Evolutionary conservation across 202 grass and related monocot species (phyloP).

Genomic region (Saccharum hybrid): DNA sequence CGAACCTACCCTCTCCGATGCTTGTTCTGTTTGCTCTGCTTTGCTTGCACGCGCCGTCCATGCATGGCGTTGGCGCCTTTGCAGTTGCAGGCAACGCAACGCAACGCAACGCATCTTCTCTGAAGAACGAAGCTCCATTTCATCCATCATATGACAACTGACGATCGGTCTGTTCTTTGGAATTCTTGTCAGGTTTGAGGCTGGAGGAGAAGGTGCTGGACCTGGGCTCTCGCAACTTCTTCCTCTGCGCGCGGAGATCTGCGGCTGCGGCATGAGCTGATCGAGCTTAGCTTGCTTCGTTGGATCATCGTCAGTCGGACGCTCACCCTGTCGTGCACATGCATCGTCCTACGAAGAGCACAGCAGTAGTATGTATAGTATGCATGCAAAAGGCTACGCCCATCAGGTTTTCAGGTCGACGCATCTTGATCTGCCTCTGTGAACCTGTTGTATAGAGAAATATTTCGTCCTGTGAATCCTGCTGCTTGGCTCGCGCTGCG

Average conservation of each 20-base stretch:
- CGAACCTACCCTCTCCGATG: background rate
- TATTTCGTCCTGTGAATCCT: no score
- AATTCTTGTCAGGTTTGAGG: slow-evolving; percentile 35
- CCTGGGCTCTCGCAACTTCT: slow-evolving; percentile 65
- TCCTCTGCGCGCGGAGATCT: slow-evolving; percentile 48
- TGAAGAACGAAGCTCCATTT: background rate
- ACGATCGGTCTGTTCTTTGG: background rate
- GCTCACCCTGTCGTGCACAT: background rate
- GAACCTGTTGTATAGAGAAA: no score
- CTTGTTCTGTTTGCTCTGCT: background rate
- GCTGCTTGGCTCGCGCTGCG: no score
- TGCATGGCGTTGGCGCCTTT: no score
- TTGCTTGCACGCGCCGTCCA: no score
- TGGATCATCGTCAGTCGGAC: no score
- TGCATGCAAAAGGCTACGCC: no score
- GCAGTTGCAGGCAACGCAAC: no score
- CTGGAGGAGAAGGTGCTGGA: slow-evolving; percentile 52
- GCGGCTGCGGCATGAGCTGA: background rate
- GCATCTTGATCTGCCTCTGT: no score
- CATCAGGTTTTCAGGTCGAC: no score
- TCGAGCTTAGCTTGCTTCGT: background rate
- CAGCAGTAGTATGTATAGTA: no score
- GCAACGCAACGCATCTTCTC: no score
- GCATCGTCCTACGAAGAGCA: background rate
- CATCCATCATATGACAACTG: background rate